Evolutionary conservation across 2,329 filamentous ascomycete genomes (phyloP).

Genomic region (Sarocladiaceae sp.): DNA sequence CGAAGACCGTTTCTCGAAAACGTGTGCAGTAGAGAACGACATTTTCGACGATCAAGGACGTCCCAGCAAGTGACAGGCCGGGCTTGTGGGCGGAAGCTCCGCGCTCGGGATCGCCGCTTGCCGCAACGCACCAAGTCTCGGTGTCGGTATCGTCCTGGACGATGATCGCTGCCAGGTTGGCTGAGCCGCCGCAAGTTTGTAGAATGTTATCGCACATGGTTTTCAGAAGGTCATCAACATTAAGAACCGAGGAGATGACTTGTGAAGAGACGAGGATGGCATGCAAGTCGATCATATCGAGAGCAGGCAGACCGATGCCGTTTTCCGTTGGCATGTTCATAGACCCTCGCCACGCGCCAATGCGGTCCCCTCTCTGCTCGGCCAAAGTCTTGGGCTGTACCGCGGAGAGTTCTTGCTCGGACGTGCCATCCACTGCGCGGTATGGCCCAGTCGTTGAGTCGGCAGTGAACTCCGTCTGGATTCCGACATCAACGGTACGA

Average conservation of each 20-base stretch:
- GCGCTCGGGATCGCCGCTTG: constrained; percentile 64
- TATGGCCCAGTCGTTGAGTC: constrained; percentile 42
- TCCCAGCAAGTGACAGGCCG: constrained; percentile 57
- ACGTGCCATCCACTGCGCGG: constrained; percentile 37
- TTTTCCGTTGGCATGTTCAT: constrained; percentile 49
- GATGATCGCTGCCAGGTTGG: constrained; percentile 66
- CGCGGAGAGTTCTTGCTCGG: constrained; percentile 34
- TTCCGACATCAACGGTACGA: constrained; percentile 54
- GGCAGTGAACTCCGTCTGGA: constrained; percentile 66
- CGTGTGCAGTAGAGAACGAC: constrained; percentile 71
- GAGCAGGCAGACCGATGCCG: constrained; percentile 59
- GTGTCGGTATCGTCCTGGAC: constrained; percentile 56
- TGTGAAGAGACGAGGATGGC: constrained; percentile 74
- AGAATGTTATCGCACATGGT: constrained; percentile 79
- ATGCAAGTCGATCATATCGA: constrained; percentile 78
- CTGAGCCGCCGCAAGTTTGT: constrained; percentile 66
- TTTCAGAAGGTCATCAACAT: constrained; percentile 67
- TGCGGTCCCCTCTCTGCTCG: constrained; percentile 50
- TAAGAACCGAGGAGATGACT: constrained; percentile 70
- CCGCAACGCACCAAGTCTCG: constrained; percentile 64
- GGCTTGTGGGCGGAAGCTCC: constrained; percentile 62
- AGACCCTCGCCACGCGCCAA: constrained; percentile 57
- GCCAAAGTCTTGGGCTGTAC: constrained; percentile 34
- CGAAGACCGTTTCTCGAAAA: constrained; percentile 69
- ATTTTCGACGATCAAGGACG: constrained; percentile 66